phyloP scores from a whole-genome alignment of 805 yeast species.

The Naumovozyma castellii region DNA sequence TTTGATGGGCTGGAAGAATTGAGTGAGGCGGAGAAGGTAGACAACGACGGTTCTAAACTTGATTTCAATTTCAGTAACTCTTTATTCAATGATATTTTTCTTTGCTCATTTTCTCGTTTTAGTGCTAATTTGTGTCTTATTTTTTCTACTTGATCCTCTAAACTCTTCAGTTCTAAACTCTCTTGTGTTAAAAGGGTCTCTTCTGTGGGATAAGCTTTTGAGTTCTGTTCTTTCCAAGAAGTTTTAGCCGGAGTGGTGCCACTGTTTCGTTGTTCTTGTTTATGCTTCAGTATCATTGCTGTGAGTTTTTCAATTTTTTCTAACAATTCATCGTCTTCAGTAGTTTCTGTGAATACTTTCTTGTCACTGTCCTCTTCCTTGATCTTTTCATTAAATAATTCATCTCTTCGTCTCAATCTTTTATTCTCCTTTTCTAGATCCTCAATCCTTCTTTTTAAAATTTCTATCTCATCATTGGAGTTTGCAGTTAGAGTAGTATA shows the following conservation, averaged over 20 bases:
- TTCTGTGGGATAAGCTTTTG: slow-evolving; percentile 13
- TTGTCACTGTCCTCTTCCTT: neutral
- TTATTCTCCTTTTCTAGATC: slow-evolving; percentile 6
- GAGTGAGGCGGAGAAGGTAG: neutral
- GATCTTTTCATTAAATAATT: no score
- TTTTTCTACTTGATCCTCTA: slow-evolving; percentile 28
- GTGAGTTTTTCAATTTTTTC: neutral
- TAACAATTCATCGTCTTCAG: neutral
- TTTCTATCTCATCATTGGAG: neutral
- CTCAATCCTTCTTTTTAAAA: neutral
- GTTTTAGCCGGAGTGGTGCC: no score
- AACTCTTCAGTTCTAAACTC: slow-evolving; percentile 27
- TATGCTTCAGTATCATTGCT: neutral
- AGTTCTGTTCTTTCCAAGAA: no score
- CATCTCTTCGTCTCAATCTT: neutral
- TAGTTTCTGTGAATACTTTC: neutral
- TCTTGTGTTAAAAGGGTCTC: slow-evolving; percentile 30
- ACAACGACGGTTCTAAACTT: neutral
- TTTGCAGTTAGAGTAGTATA: slow-evolving; percentile 18
- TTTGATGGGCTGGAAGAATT: neutral
- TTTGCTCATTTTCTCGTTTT: slow-evolving; percentile 30
- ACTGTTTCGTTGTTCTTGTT: no score
- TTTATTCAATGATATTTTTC: slow-evolving; percentile 23
- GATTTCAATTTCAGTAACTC: neutral
- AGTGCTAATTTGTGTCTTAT: slow-evolving; percentile 27